These are phyloP conservation scores for Circinella minor DNA, from an alignment of 371 early-diverging fungal species.

Conservation along the genomic window DNA sequence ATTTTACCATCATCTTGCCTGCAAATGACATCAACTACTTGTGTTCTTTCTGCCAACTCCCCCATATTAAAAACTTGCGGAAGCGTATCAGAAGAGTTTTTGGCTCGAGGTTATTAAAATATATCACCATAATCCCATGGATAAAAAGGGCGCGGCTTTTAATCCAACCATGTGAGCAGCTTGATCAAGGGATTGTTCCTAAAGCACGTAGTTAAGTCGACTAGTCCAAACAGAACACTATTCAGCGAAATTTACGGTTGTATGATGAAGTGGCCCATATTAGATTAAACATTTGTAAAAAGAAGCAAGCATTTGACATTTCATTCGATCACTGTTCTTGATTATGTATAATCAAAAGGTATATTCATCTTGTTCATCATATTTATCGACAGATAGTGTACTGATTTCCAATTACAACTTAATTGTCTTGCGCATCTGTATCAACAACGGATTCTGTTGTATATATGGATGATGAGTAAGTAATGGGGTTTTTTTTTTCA, in stretches of 20 bases:
- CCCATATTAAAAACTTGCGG: constrained; percentile 66
- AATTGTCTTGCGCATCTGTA: too few relatives aligned
- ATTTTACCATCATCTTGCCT: too few relatives aligned
- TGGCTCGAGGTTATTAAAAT: constrained; percentile 63
- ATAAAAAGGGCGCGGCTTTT: constrained; percentile 58
- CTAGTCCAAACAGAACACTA: neutral
- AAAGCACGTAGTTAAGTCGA: neutral
- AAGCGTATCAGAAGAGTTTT: constrained; percentile 63
- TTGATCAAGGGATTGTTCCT: constrained; percentile 60
- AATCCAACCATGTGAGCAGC: constrained; percentile 56
- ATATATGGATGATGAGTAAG: too few relatives aligned
- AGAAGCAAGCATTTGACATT: constrained; percentile 67
- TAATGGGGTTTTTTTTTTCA: too few relatives aligned
- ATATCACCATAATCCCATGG: constrained; percentile 67
- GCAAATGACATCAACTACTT: constrained; percentile 47
- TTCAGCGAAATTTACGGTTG: constrained; percentile 48
- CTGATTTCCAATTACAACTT: too few relatives aligned
- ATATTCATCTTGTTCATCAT: neutral
- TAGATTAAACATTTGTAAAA: constrained; percentile 67
- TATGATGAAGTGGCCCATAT: constrained; percentile 78
- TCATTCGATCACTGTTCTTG: constrained; percentile 1
- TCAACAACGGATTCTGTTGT: too few relatives aligned
- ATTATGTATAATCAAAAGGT: neutral
- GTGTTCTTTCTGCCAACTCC: constrained; percentile 58
- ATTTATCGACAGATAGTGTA: neutral